Base-by-base conservation (phyloP, 371 early-diverging fungal genomes). In the Mucor sp. region DNA sequence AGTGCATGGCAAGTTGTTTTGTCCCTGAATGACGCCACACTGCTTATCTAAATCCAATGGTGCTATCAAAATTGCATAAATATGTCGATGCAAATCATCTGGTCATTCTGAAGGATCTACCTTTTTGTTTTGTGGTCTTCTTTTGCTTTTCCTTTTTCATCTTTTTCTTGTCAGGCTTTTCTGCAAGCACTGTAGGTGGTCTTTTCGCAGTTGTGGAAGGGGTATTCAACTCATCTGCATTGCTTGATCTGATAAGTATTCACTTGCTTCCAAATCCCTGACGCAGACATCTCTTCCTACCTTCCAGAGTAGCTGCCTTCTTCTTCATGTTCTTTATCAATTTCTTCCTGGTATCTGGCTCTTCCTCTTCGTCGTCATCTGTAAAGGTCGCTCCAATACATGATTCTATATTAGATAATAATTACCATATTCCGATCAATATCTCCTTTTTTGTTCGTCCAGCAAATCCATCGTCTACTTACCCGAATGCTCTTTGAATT, bases 31-130 rank as follows among this genome's bases (percentile, higher is more conserved):
- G 7, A 94, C 93, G 58, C 94, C 94, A 68, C 94, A 94, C 63
- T 94, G 94, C 63, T 85, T 90, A 73, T 94, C 94, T 67, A 94
- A 74, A 69, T 94, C 94, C 72, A 94, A 66, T 6, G 90, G 91
- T 0, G 87, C 89, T 85, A 39, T 32, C 25, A 21, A 50, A 50
- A 50, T 50, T 25, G 50, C 21, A 50, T 25, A 7, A 25, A 50
- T 44, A 44, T n/a, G n/a, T 44, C 1, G 14, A n/a, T n/a, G 3
- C 19, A 1, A 4, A 19, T 44, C 19, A 44, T 44, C 7, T 44
- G 44, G 19, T 6, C 7, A 23, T 3, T 32, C 19, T 12, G 25
- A 63, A 53, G 1, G 12, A 47, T 19, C 41, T 74, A 77, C 77
- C 71, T 69, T 78, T 80, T 60, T 77, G 80, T 63, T 83, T 82